These are phyloP conservation scores for Scytalidium sp. DNA, from an alignment of 2,329 filamentous ascomycete species.

Conservation along the genomic window DNA sequence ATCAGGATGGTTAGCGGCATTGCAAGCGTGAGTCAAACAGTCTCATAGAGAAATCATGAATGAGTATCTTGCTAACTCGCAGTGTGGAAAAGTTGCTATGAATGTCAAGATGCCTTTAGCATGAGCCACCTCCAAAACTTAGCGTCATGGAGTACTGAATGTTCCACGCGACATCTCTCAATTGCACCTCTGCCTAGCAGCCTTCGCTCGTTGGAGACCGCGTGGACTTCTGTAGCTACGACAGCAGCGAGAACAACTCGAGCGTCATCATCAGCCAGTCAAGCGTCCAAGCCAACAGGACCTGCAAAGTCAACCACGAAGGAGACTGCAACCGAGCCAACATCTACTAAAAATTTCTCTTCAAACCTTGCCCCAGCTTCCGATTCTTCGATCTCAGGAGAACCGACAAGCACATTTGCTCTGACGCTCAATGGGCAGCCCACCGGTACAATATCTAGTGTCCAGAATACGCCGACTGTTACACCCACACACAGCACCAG, in stretches of 20 bases:
- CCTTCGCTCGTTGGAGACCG: not conserved
- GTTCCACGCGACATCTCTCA: not conserved
- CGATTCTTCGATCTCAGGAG: not conserved
- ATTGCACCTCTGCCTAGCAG: not conserved
- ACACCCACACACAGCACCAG: not conserved
- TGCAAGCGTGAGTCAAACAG: not conserved
- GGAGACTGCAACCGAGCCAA: not conserved
- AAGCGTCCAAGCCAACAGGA: not conserved
- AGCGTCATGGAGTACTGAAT: not conserved
- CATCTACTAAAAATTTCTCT: not conserved
- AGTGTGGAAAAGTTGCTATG: not conserved
- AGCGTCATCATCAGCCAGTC: not conserved
- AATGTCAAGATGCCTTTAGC: not conserved
- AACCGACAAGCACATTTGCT: not conserved
- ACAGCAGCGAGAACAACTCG: not conserved
- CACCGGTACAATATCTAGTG: not conserved
- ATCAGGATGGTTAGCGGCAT: not conserved
- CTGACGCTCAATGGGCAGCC: not conserved
- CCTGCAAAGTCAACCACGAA: no score
- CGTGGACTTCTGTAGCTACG: not conserved
- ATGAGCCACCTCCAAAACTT: not conserved
- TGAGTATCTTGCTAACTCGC: not conserved
- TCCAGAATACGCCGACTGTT: not conserved
- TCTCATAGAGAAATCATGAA: not conserved
- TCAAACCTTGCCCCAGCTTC: not conserved